Evolutionary conservation across 495 filamentous ascomycete genomes (phyloP), one percentile per base, ranked within the genome.

Genomic region (Jackrogersella minutella): DNA sequence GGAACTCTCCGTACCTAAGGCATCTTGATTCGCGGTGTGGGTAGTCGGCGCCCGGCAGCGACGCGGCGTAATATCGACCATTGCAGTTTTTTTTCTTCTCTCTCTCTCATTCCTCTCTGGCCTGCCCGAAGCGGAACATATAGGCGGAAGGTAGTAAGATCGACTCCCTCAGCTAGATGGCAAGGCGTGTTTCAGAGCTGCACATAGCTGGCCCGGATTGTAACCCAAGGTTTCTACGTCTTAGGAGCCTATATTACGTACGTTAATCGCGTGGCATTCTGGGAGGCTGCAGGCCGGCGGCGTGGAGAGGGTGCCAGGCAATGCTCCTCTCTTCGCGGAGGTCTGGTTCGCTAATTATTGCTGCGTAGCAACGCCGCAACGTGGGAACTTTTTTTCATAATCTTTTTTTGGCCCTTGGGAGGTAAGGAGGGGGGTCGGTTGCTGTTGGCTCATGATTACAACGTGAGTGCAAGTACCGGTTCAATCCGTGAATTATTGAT

Each of bases 151-250:
- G 44, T 31, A 13, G 44, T 49, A 26, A 14, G 44, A 49, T 49
- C 24, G 44, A n/a, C 2, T 14, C 26, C 44, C 44, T 57, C 44
- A 46, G 64, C 24, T 62, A 47, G 58, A 55, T 51, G n/a, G 22
- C 5, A 34, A 46, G 13, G 16, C 52, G 30, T 43, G 58, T 67
- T 67, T 67, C 64, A 67, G 64, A 53, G 21, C 44, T 58, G 44
- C 39, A 43, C 37, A 34, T 57, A 58, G 64, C 37, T 63, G 58
- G 46, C 41, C 53, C 46, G 54, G 58, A 58, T 57, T 63, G 54
- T 11, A 14, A 59, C 58, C 33, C 11, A 19, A 41, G n/a, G 0
- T 17, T 14, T 6, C 16, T 21, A 24, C 39, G 11, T 58, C 16
- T 36, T 26, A 30, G 6, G 53, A 39, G 61, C 21, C 49, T 36